Percentiles rank a stretch among this genome's conserved stretches.
These are phyloP conservation scores for Collariella sp. DNA, from an alignment of 495 filamentous ascomycete species.

Conservation along the genomic window DNA sequence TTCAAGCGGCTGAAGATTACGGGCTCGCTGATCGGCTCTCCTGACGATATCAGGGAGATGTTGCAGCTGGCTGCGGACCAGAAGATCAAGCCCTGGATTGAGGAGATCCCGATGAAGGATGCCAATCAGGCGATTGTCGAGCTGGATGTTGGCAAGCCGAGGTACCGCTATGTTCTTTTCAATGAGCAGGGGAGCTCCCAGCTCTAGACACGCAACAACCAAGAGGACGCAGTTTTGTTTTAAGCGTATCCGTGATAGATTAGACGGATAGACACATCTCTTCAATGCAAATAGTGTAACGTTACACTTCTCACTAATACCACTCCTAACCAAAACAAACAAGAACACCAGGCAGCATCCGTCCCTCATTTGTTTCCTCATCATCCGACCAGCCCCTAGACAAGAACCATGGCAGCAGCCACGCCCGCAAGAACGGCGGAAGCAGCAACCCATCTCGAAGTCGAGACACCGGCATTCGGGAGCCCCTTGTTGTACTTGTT, in stretches of 20 bases:
- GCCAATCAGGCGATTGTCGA: constrained; percentile 62
- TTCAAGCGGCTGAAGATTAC: constrained; percentile 60
- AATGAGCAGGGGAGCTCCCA: constrained; percentile 41
- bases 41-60: constrained; percentile 72
- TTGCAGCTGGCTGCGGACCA: constrained; percentile 66
- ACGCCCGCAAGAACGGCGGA: not conserved
- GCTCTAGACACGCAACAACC: not conserved
- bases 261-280: too few species aligned
- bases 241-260: too few species aligned
- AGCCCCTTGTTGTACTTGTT: not conserved
- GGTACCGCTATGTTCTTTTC: constrained; percentile 66
- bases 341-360: not conserved
- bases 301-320: too few species aligned
- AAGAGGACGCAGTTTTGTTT: too few species aligned
- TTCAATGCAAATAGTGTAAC: too few species aligned
- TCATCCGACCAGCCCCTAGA: not conserved
- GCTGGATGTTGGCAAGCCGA: constrained; percentile 59
- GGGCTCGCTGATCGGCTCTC: constrained; percentile 66
- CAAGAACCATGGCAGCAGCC: not conserved
- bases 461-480: not conserved
- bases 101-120: constrained; percentile 61
- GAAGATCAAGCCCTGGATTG: constrained; percentile 64
- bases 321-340: not conserved
- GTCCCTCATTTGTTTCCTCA: not conserved
- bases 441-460: not conserved